Percentiles rank a stretch among this genome's conserved stretches.
Evolutionary conservation across 805 yeast genomes (phyloP).

Genomic region (Pichia cephalocereana): DNA sequence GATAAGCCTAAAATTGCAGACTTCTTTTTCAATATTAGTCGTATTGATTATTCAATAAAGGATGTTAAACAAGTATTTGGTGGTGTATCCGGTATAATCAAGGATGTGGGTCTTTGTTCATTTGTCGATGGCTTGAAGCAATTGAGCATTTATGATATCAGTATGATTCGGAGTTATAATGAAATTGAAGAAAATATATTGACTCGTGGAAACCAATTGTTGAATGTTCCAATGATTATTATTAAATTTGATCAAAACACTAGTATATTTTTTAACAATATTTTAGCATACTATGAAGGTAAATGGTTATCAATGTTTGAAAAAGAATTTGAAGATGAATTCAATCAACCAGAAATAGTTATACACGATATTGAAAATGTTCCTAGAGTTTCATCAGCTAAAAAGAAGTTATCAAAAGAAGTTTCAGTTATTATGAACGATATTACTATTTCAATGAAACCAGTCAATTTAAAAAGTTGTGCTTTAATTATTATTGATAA

Average conservation of each 20-base stretch:
- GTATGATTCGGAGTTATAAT: background rate
- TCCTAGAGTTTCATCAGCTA: constrained; percentile 6
- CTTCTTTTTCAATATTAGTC: constrained; percentile 10
- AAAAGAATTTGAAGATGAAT: constrained; percentile 1
- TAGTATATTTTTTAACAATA: constrained; percentile 38
- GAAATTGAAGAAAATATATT: constrained; percentile 1
- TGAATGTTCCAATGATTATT: constrained; percentile 9
- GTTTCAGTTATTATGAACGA: constrained; percentile 35
- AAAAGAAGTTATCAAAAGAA: constrained; percentile 2
- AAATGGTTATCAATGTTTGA: constrained; percentile 44
- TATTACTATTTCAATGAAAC: constrained; percentile 52
- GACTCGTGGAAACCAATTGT: constrained; percentile 5
- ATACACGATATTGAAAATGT: constrained; percentile 8
- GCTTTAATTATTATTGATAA: constrained; percentile 41
- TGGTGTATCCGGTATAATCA: constrained; percentile 15
- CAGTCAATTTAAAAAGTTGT: constrained; percentile 50
- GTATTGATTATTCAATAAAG: constrained; percentile 9
- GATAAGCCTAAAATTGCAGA: constrained; percentile 12
- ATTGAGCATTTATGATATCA: constrained; percentile 1
- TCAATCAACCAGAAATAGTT: background rate
- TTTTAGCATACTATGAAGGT: constrained; percentile 49
- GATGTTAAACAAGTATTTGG: constrained; percentile 27
- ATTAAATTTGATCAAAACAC: constrained; percentile 17
- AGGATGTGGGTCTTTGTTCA: constrained; percentile 11
- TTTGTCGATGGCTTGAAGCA: constrained; percentile 9